Conservation (phyloP, 139 green algal species). For the Chlorokybus atmophyticus region DNA sequence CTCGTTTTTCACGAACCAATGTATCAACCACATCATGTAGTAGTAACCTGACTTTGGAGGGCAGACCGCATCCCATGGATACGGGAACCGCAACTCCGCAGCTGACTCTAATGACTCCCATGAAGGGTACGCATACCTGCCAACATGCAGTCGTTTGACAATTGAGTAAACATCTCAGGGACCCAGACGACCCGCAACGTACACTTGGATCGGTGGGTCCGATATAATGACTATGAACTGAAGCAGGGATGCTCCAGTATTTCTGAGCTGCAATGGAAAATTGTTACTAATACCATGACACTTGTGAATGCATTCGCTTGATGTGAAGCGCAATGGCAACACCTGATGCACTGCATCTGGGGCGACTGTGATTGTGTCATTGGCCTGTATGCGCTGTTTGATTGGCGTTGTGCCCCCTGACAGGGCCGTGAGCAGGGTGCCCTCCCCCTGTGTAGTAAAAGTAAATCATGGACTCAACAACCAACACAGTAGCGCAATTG, state of each 20-base stretch:
- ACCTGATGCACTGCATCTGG: constrained; percentile 22
- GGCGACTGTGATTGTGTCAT: constrained; percentile 21
- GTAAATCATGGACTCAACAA: background rate
- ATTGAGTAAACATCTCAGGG: no score
- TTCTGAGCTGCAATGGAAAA: constrained; percentile 12
- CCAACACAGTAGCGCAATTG: background rate
- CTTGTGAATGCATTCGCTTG: background rate
- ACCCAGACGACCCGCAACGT: constrained; percentile 1
- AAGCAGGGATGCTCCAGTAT: constrained; percentile 5
- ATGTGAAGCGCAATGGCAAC: no score
- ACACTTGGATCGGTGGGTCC: constrained; percentile 17
- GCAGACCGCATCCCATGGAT: constrained; percentile 14
- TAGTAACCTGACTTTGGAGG: no score
- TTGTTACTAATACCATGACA: background rate
- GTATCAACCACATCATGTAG: no score
- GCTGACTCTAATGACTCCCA: constrained; percentile 5
- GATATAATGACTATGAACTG: constrained; percentile 26
- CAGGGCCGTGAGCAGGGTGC: background rate
- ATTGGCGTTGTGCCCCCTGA: background rate
- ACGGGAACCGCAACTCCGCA: constrained; percentile 7
- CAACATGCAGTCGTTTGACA: background rate
- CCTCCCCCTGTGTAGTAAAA: background rate
- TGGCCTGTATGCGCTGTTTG: constrained; percentile 11
- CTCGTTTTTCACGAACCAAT: no score
- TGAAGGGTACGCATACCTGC: constrained; percentile 13